phyloP scores from a whole-genome alignment of 2,329 filamentous ascomycete genomes.

The Nectriaceae sp. region DNA sequence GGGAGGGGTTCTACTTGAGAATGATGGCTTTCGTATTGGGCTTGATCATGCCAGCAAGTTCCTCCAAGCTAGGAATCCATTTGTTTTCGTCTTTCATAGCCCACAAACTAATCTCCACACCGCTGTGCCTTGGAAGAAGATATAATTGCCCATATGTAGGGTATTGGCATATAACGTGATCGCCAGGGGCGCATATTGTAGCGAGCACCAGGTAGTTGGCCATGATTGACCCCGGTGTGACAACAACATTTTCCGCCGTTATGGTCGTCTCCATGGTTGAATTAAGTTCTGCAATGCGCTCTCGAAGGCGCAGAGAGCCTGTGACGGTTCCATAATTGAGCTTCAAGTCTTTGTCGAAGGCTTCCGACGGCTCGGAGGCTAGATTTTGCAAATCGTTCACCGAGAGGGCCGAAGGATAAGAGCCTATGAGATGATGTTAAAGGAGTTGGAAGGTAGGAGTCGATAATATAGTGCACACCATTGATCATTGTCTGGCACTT shows the following conservation, averaged over 20 bases:
- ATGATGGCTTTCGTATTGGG: slow-evolving; percentile 62
- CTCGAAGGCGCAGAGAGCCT: background rate
- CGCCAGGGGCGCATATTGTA: slow-evolving; percentile 49
- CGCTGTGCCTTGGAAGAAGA: slow-evolving; percentile 68
- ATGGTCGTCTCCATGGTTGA: background rate
- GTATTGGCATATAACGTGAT: slow-evolving; percentile 82
- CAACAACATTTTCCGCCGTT: slow-evolving; percentile 61
- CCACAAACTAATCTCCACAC: slow-evolving; percentile 76
- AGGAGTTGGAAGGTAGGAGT: too few relatives aligned
- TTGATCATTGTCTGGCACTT: background rate
- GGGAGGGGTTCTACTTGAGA: slow-evolving; percentile 13
- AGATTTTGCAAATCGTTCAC: background rate
- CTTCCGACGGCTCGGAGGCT: background rate
- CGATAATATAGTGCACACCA: background rate
- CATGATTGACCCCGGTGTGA: slow-evolving; percentile 74
- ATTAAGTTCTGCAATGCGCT: slow-evolving; percentile 9
- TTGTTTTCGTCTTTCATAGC: slow-evolving; percentile 61
- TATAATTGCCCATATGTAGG: slow-evolving; percentile 84
- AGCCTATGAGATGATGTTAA: background rate
- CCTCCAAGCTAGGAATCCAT: slow-evolving; percentile 65
- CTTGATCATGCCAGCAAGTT: slow-evolving; percentile 64
- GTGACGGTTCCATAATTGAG: background rate
- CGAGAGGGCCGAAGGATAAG: background rate
- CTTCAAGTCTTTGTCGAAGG: background rate
- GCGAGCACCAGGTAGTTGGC: slow-evolving; percentile 78